Evolutionary conservation across 1,139 yeast species (phyloP).

Genomic region (Blastobotrys malaysiensis): DNA sequence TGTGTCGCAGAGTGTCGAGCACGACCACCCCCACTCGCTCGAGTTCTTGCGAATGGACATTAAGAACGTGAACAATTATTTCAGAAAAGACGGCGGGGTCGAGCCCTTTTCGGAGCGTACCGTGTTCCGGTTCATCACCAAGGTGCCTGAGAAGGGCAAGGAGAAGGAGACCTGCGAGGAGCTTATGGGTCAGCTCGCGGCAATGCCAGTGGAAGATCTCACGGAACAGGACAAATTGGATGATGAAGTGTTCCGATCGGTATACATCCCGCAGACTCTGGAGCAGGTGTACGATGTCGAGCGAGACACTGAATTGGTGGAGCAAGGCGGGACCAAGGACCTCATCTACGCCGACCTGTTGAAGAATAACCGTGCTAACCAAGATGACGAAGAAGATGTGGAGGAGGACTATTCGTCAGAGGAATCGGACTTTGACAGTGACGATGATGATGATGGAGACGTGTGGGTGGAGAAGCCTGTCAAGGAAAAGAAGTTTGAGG

Average conservation of each 20-base stretch:
- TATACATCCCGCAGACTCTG: conserved; percentile 70
- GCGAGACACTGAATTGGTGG: conserved; percentile 77
- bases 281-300: conserved; percentile 51
- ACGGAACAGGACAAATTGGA: conserved; percentile 52
- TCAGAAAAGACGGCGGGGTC: conserved; percentile 59
- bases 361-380: conserved; percentile 13
- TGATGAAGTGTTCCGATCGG: conserved; percentile 82
- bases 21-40: conserved; percentile 94
- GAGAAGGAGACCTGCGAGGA: conserved; percentile 26
- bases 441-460: conserved; percentile 37
- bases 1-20: conserved; percentile 96
- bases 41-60: conserved; percentile 97
- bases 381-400: conserved; percentile 17
- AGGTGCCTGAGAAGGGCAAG: conserved; percentile 15
- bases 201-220: conserved; percentile 33
- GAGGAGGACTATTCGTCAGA: conserved; percentile 35
- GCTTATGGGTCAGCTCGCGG: conserved; percentile 29
- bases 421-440: conserved; percentile 35
- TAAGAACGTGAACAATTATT: conserved; percentile 88
- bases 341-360: conserved; percentile 43
- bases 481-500: conserved; percentile 62
- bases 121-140: conserved; percentile 67
- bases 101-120: conserved; percentile 75
- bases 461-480: conserved; percentile 46
- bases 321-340: conserved; percentile 76